Conservation (phyloP, 192 early-diverging fungal species). For the Mortierella antarctica region DNA sequence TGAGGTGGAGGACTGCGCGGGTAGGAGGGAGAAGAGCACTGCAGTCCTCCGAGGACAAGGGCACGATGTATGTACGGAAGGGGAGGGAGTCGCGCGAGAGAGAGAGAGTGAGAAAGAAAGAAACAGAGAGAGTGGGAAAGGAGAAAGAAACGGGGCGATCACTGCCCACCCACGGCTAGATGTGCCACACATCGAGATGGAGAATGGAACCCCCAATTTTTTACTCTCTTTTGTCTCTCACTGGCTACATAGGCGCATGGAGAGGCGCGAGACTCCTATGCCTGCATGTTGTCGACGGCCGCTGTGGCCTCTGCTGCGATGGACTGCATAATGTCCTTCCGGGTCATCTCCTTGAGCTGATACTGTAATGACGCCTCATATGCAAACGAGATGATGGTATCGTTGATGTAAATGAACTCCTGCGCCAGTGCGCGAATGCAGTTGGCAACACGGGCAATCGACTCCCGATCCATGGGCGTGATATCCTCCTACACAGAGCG, state of each 20-base stretch:
- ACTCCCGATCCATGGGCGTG: conserved; percentile 74
- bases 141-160: background rate
- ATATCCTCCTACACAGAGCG: conserved; percentile 61
- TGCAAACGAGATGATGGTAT: conserved; percentile 89
- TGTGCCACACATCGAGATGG: no score
- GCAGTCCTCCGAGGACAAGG: no score
- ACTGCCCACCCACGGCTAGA: background rate
- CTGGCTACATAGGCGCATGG: background rate
- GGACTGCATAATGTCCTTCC: conserved; percentile 54
- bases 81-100: background rate
- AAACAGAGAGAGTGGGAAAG: background rate
- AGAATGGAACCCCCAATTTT: no score
- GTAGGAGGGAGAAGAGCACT: no score
- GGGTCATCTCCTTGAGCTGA: conserved; percentile 73
- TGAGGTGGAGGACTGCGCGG: background rate
- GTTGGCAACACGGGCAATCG: conserved; percentile 92
- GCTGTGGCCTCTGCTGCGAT: conserved; percentile 54
- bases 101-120: background rate
- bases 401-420: conserved; percentile 86
- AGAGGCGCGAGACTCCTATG: conserved; percentile 1
- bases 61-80: no score
- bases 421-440: conserved; percentile 84
- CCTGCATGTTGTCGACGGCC: conserved; percentile 39
- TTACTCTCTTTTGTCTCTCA: background rate
- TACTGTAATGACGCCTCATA: conserved; percentile 84